Evolutionary conservation across 192 early-diverging fungal species (phyloP).

Genomic region (Bifiguratus adelaidae): DNA sequence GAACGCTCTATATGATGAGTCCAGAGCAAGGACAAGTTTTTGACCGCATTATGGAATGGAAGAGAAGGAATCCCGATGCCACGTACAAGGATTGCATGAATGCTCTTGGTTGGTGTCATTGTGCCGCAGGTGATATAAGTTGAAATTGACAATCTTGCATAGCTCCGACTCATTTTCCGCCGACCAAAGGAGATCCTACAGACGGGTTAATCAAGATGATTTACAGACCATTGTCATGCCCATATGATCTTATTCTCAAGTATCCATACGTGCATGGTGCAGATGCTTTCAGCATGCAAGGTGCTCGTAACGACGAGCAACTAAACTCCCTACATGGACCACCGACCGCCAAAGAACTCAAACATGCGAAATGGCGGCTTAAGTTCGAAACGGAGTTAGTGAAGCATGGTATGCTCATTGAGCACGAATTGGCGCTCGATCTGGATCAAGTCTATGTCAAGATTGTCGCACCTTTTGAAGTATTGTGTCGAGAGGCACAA

Average conservation of each 20-base stretch:
- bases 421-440: slow-evolving; percentile 21
- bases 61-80: slow-evolving; percentile 5
- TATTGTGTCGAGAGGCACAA: slow-evolving; percentile 27
- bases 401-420: slow-evolving; percentile 19
- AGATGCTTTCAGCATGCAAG: too few relatives aligned
- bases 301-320: background rate
- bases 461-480: slow-evolving; percentile 24
- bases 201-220: background rate
- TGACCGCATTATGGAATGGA: slow-evolving; percentile 17
- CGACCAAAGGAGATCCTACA: background rate
- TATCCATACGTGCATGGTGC: background rate
- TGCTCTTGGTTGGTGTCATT: slow-evolving; percentile 8
- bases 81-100: slow-evolving; percentile 18
- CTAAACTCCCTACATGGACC: background rate
- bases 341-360: slow-evolving; percentile 8
- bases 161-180: background rate
- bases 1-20: slow-evolving; percentile 12
- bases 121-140: background rate
- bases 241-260: slow-evolving; percentile 12
- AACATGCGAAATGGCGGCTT: slow-evolving; percentile 3
- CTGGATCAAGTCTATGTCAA: slow-evolving; percentile 26
- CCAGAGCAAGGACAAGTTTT: slow-evolving; percentile 13
- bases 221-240: background rate
- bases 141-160: background rate
- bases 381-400: slow-evolving; percentile 26